A percentile compares a stretch with the other conserved stretches of the same genome.
Conservation (phyloP, 2,329 filamentous ascomycete genomes). For the Ophiocordyceps sinensis region DNA sequence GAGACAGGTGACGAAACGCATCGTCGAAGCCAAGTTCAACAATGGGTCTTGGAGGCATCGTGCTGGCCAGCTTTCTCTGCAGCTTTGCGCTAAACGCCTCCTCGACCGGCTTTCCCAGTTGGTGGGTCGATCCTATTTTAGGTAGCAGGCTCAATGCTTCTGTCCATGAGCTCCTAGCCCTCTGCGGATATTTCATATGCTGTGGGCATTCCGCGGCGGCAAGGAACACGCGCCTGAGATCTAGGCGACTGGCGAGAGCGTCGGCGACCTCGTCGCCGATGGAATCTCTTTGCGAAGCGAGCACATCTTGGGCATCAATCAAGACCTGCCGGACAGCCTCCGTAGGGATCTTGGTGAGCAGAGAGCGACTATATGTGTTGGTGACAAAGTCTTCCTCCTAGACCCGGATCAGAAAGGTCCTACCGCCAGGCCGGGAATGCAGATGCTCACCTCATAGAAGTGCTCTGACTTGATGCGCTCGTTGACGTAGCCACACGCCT, state of each 20-base stretch:
- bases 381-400: constrained; percentile 95
- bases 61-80: constrained; percentile 83
- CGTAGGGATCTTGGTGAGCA: constrained; percentile 51
- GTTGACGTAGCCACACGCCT: constrained; percentile 68
- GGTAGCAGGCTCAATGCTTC: constrained; percentile 36
- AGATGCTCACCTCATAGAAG: constrained; percentile 62
- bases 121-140: constrained; percentile 42
- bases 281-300: constrained; percentile 26
- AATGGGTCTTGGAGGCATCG: constrained; percentile 82
- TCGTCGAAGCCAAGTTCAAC: constrained; percentile 62
- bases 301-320: constrained; percentile 35
- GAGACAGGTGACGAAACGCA: constrained; percentile 53
- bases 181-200: constrained; percentile 28
- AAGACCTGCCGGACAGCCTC: constrained; percentile 41
- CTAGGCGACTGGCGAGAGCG: constrained; percentile 51
- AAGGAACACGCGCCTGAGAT: constrained; percentile 51
- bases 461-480: constrained; percentile 66
- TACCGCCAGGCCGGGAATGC: neutral
- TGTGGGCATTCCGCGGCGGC: constrained; percentile 34
- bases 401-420: neutral
- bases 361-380: constrained; percentile 69
- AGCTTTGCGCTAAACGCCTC: constrained; percentile 83
- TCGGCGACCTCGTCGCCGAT: constrained; percentile 25
- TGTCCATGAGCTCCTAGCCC: constrained; percentile 35
- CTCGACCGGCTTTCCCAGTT: constrained; percentile 49